Evolutionary conservation across 106 monocot species (phyloP), one percentile per base, ranked within the genome.

Genomic region (Iris macrosiphon): DNA sequence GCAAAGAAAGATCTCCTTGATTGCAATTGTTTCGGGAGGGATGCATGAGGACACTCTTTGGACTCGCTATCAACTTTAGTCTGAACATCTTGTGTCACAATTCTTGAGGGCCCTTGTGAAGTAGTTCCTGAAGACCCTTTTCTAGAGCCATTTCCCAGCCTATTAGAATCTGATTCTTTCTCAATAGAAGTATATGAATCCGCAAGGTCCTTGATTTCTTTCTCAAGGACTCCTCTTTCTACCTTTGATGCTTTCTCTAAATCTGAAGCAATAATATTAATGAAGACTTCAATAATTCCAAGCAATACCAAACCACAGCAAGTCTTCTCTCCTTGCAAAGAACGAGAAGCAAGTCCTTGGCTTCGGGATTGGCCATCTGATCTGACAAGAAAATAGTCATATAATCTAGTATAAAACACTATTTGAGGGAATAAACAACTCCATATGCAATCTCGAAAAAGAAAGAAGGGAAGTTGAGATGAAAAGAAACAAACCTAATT

Each of bases 221-320:
- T 75, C 58, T 80, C 66, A 42, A 86, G 71, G 23, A 20, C 23
- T 33, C 19, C 41, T 41, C 67, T 77, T 19, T 69, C 71, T 44
- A 69, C 28, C 3, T 62, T 62, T 61, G 55, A 17, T 34, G 85
- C 60, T 69, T 77, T 89, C 31, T 82, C 80, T 56, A 90, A 24
- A 41, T 90, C 86, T 67, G 68, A 64, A 56, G 77, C 57, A 24
- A 49, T 50, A 20, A 82, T 48, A 63, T 83, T 77, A 7, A 83
- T 55, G 60, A 89, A 72, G 50, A 89, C 85, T 64, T 86, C 89
- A 28, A 80, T 55, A 29, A 86, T 66, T 70, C 82, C 76, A 59
- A 69, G 59, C 55, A 86, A 61, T 41, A 76, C 52, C 61, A 31
- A 40, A 38, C 61, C 48, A 66, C 40, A 66, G 23, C 17, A 57